Percentiles rank a stretch among this genome's conserved stretches.
phyloP scores from a whole-genome alignment of 2,329 filamentous ascomycete genomes.

The Cercospora beticola region DNA sequence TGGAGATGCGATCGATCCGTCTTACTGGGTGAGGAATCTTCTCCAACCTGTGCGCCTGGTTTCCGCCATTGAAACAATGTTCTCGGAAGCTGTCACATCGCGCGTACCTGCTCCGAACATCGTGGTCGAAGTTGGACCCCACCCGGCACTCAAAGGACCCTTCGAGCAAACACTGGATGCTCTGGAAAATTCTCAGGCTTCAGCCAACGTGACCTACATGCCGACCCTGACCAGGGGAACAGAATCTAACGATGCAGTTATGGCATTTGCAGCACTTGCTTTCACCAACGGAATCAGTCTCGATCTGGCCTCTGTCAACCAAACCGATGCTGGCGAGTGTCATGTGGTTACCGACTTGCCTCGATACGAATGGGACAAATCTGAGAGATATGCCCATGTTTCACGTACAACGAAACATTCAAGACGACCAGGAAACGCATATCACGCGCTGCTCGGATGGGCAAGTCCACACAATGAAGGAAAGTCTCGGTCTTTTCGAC shows the following conservation, averaged over 20 bases:
- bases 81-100: neutral
- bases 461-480: neutral
- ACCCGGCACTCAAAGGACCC: slow-evolving; percentile 11
- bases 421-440: neutral
- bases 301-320: neutral
- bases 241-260: neutral
- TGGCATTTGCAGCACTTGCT: neutral
- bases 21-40: slow-evolving; percentile 12
- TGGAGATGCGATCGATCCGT: neutral
- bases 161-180: neutral
- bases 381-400: neutral
- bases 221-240: neutral
- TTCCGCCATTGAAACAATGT: neutral
- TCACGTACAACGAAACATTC: neutral
- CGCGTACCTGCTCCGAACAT: neutral
- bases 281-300: neutral
- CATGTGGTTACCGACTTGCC: neutral
- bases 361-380: slow-evolving; percentile 4
- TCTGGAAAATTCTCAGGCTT: neutral
- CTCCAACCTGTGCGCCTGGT: neutral
- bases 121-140: slow-evolving; percentile 14
- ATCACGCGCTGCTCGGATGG: neutral
- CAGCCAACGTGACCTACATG: neutral
- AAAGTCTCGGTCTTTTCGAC: neutral
- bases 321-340: neutral